Conservation (phyloP, 2,329 filamentous ascomycete genomes). For the Penicillium sp. region DNA sequence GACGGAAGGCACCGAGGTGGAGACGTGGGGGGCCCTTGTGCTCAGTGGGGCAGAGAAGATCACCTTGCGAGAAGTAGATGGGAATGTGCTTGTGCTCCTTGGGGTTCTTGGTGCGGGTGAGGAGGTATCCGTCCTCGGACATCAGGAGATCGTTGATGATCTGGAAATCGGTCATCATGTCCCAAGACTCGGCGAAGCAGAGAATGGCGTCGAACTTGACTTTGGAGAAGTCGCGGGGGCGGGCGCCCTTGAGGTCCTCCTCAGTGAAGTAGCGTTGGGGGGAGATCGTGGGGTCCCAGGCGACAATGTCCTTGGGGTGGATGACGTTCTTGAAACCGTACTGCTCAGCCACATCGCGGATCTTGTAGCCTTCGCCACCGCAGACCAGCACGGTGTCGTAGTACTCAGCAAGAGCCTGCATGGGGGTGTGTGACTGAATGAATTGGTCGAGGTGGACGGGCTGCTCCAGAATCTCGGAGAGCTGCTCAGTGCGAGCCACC, state of each 20-base stretch:
- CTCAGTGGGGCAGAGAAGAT: conserved; percentile 64
- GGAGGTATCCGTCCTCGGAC: conserved; percentile 64
- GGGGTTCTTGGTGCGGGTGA: conserved; percentile 66
- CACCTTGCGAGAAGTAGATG: conserved; percentile 71
- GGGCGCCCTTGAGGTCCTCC: conserved; percentile 65
- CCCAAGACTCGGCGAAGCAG: conserved; percentile 71
- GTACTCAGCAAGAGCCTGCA: conserved; percentile 73
- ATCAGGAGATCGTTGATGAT: conserved; percentile 73
- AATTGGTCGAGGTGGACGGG: conserved; percentile 70
- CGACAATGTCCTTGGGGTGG: conserved; percentile 71
- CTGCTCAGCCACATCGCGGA: conserved; percentile 68
- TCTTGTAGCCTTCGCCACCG: conserved; percentile 72
- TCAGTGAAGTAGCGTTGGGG: conserved; percentile 68
- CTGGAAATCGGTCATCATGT: conserved; percentile 73
- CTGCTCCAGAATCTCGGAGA: conserved; percentile 65
- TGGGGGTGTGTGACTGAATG: conserved; percentile 74
- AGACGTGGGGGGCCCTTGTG: conserved; percentile 64
- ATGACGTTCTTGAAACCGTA: conserved; percentile 74
- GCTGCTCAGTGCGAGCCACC: conserved; percentile 62
- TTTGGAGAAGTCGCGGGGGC: conserved; percentile 69
- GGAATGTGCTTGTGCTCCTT: conserved; percentile 59
- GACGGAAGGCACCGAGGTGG: conserved; percentile 72
- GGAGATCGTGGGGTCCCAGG: conserved; percentile 67
- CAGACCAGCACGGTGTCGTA: conserved; percentile 74
- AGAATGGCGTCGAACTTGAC: conserved; percentile 71